Percentiles rank a stretch among this genome's conserved stretches.
Evolutionary conservation across 805 yeast species (phyloP).

Genomic region (Monosporozyma aerobia): DNA sequence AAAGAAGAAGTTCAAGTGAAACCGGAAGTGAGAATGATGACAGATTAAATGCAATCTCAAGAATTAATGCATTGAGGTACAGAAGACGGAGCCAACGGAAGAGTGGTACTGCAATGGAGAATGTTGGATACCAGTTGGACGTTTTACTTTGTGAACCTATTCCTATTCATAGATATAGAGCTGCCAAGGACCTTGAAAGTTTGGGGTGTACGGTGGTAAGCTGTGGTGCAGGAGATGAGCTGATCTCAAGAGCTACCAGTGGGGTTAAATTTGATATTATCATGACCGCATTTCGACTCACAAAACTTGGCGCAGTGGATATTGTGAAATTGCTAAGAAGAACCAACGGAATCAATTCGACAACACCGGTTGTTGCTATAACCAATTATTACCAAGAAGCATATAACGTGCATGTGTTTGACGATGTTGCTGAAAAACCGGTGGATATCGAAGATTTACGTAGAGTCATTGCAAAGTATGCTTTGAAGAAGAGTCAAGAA

Average conservation of each 20-base stretch:
- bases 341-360: slow-evolving; percentile 68
- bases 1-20: slow-evolving; percentile 17
- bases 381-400: slow-evolving; percentile 71
- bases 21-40: slow-evolving; percentile 12
- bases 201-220: slow-evolving; percentile 75
- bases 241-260: slow-evolving; percentile 72
- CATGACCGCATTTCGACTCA: slow-evolving; percentile 60
- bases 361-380: slow-evolving; percentile 67
- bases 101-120: slow-evolving; percentile 15
- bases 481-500: slow-evolving; percentile 25
- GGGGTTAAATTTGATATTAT: slow-evolving; percentile 78
- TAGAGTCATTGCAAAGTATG: slow-evolving; percentile 23
- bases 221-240: slow-evolving; percentile 71
- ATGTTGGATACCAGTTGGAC: slow-evolving; percentile 37
- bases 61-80: slow-evolving; percentile 19
- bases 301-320: slow-evolving; percentile 63
- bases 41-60: slow-evolving; percentile 21
- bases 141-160: slow-evolving; percentile 80
- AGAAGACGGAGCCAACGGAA: slow-evolving; percentile 25
- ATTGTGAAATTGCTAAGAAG: slow-evolving; percentile 65
- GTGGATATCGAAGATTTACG: slow-evolving; percentile 23
- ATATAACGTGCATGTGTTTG: slow-evolving; percentile 41
- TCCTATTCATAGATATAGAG: slow-evolving; percentile 66
- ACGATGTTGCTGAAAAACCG: slow-evolving; percentile 70
- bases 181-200: slow-evolving; percentile 52